Evolutionary conservation across 2,329 filamentous ascomycete species (phyloP).

Genomic region (Colletotrichum cereale): DNA sequence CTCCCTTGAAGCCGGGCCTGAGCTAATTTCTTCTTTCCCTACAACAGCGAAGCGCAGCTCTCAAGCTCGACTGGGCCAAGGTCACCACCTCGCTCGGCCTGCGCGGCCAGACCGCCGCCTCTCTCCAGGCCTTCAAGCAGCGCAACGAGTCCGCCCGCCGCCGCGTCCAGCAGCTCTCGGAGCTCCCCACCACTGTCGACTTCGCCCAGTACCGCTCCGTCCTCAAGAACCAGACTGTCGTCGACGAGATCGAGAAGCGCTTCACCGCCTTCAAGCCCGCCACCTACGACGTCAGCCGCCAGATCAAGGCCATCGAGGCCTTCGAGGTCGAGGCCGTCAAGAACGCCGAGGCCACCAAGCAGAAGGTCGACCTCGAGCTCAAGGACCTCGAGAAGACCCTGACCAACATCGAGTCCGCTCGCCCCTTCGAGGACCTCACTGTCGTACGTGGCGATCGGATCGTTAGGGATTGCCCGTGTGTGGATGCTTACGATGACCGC

Average conservation of each 20-base stretch:
- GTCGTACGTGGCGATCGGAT: constrained; percentile 76
- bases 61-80: constrained; percentile 99
- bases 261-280: constrained; percentile 92
- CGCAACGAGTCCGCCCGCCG: constrained; percentile 99
- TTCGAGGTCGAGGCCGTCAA: constrained; percentile 97
- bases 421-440: constrained; percentile 96
- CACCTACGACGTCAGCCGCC: constrained; percentile 91
- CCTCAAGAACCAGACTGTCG: constrained; percentile 95
- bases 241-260: constrained; percentile 98
- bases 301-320: constrained; percentile 97
- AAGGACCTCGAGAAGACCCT: constrained; percentile 94
- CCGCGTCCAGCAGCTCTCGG: constrained; percentile 86
- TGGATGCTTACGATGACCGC: constrained; percentile 46
- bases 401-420: constrained; percentile 95
- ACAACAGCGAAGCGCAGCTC: constrained; percentile 91
- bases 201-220: constrained; percentile 91
- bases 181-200: constrained; percentile 89
- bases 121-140: constrained; percentile 98
- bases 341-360: constrained; percentile 97
- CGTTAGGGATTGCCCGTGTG: constrained; percentile 12
- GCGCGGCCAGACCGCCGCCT: constrained; percentile 90
- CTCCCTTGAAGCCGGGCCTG: constrained; percentile 47
- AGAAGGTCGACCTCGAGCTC: constrained; percentile 94
- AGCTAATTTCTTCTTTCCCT: constrained; percentile 60
- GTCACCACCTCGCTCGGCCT: constrained; percentile 94